Evolutionary conservation across 2,329 filamentous ascomycete genomes (phyloP), one percentile per base, ranked within the genome.

Genomic region (Dactylonectria macrodidyma): DNA sequence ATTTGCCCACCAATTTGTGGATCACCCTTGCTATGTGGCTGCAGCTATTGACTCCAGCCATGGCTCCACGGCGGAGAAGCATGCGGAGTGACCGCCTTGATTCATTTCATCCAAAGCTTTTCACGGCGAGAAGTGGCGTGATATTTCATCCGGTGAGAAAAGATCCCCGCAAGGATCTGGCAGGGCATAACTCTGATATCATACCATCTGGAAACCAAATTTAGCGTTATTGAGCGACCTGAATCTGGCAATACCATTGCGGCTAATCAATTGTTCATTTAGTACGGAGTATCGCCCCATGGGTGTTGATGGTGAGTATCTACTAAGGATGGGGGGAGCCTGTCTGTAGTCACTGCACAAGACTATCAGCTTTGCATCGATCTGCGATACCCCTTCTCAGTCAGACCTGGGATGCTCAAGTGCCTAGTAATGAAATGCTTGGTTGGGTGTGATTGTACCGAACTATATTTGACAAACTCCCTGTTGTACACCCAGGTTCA

Each of bases 1-100:
- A 52, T 34, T 19, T n/a, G 16, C 7, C 33, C 33, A 36, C 41
- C 33, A 52, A 61, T 56, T n/a, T 36, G 30, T 48, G n/a, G 30
- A 24, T 22, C 24, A 70, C 61, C 19, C 57, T 62, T 56, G 34
- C 51, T 59, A 60, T 62, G 19, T 16, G 34, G 58, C 48, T 26
- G 50, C 12, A 46, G 38, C 46, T 54, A 47, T 54, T 22, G 34
- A 47, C 61, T 54, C 19, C 24, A 46, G 33, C 52, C 30, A 22
- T 36, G 46, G 38, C 48, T 9, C 51, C 36, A 55, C 50, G 41
- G 62, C 58, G 57, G 62, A 61, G 62, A 62, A 55, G 44, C 33
- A 55, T 12, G 50, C 48, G 22, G 52, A 48, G 33, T 30, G 10
- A 24, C 41, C 26, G 26, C 56, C 30, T 34, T 34, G 52, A 36